Base-by-base conservation (phyloP, 805 yeast genomes). In the Nakazawaea siamensis region DNA sequence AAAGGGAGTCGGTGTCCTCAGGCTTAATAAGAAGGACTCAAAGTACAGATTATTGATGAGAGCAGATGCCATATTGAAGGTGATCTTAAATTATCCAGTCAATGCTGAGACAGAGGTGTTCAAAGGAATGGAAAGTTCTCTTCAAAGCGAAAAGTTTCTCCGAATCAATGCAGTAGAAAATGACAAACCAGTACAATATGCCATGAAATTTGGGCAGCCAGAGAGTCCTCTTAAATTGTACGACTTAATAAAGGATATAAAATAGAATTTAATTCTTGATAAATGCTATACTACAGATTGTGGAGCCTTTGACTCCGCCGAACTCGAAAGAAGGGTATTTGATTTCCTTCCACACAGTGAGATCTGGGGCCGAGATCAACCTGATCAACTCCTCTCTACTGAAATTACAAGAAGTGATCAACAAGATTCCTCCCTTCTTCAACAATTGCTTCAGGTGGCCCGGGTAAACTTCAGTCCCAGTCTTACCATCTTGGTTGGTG, bases 401-500 rank as follows among this genome's bases (percentile, higher is more conserved):
- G 55, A 92, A 92, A 55, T 92, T 92, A 56, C 99, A 92, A 18
- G 95, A 83, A 0, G 98, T 92, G 26, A 92, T 78, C 32, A 81
- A 54, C 24, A 92, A 55, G 0, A 90, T 70, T 15, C 77, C 73
- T n/a, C 63, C 68, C 11, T 54, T 43, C 28, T 67, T 66, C 56
- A 92, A 58, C 34, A 84, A 45, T 37, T 68, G 66, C 30, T 63
- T 61, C 15, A 85, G 77, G 24, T 73, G 76, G 0, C 45, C 43
- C 0, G 87, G 76, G 48, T 92, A 90, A 12, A 73, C 60, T 18
- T 79, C 75, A 38, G 70, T 60, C 3, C 73, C 68, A 13, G 70
- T 66, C 38, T 63, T 60, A 6, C 62, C 66, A 10, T 58, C 59
- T 7, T 57, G 66, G 39, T 70, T 71, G 15, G 57, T 66, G 2